phyloP scores from a whole-genome alignment of 768 basidiomycete genomes.

The Pleurotus ostreatus region DNA sequence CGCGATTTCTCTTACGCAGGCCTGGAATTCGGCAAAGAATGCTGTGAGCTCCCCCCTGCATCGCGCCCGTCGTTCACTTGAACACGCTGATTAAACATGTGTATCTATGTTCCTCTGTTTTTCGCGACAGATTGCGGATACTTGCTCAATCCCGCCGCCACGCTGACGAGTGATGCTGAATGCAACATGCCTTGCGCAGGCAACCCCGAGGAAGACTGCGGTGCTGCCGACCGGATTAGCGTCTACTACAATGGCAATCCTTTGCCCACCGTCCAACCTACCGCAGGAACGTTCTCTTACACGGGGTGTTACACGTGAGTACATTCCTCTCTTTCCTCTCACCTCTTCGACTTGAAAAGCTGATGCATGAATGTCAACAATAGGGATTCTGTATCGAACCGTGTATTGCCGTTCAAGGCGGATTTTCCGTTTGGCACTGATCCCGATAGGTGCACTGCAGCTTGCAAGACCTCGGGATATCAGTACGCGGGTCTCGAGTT shows the following conservation, averaged over 20 bases:
- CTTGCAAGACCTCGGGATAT: background rate
- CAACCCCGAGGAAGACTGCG: background rate
- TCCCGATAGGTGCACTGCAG: constrained; percentile 5
- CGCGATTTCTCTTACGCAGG: constrained; percentile 11
- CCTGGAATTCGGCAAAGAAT: constrained; percentile 14
- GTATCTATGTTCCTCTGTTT: too few species aligned
- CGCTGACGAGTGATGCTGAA: background rate
- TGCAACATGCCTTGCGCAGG: constrained; percentile 6
- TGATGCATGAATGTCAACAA: background rate
- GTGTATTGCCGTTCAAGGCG: background rate
- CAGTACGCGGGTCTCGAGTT: constrained; percentile 3
- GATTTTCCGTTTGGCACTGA: constrained; percentile 3
- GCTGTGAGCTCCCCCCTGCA: constrained; percentile 10
- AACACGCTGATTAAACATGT: too few species aligned
- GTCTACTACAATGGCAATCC: constrained; percentile 7
- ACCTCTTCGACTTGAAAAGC: background rate
- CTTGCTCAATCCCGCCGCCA: background rate
- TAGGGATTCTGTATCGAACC: background rate
- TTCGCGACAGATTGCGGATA: constrained; percentile 5
- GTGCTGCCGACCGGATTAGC: background rate
- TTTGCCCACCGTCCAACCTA: background rate
- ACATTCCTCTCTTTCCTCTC: background rate
- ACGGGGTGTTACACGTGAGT: constrained; percentile 3
- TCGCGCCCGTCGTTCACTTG: too few species aligned
- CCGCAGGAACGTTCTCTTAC: background rate